Percentiles rank a stretch among this genome's conserved stretches.
Conservation (phyloP, 495 filamentous ascomycete species). For the Talaromyces thailandensis region DNA sequence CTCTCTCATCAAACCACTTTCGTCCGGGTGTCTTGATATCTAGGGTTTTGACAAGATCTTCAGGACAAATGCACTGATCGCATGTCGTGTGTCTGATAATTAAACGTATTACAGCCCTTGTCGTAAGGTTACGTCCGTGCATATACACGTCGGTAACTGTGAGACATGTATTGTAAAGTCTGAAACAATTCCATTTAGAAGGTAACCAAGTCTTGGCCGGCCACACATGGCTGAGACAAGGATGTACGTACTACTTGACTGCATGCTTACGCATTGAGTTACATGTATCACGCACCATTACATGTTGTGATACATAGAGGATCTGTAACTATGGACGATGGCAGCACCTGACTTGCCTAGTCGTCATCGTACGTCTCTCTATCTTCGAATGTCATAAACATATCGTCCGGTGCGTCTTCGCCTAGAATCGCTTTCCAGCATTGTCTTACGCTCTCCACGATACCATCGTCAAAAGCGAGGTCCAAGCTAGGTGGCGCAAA, state of each 20-base stretch:
- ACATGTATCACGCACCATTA: neutral
- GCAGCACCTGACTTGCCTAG: neutral
- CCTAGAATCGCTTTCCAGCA: slow-evolving; percentile 57
- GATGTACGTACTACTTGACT: neutral
- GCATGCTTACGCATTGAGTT: neutral
- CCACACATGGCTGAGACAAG: neutral
- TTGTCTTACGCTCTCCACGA: slow-evolving; percentile 49
- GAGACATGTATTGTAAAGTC: neutral
- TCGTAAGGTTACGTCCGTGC: neutral
- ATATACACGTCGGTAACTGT: neutral
- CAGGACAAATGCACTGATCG: neutral
- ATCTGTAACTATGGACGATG: neutral
- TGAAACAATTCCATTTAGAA: neutral
- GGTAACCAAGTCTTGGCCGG: neutral
- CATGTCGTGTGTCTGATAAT: neutral
- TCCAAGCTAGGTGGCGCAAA: slow-evolving; percentile 50
- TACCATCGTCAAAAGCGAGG: slow-evolving; percentile 60
- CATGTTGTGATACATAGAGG: neutral
- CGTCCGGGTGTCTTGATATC: neutral
- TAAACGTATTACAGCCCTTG: neutral
- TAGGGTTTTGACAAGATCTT: neutral
- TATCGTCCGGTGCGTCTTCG: slow-evolving; percentile 30
- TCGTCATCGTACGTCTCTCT: slow-evolving; percentile 15
- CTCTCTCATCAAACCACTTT: neutral
- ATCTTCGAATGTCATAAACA: slow-evolving; percentile 56